Percentiles rank a stretch among this genome's conserved stretches.
These are phyloP conservation scores for Sparassis latifolia DNA, from an alignment of 1,284 basidiomycete genomes.

Conservation along the genomic window DNA sequence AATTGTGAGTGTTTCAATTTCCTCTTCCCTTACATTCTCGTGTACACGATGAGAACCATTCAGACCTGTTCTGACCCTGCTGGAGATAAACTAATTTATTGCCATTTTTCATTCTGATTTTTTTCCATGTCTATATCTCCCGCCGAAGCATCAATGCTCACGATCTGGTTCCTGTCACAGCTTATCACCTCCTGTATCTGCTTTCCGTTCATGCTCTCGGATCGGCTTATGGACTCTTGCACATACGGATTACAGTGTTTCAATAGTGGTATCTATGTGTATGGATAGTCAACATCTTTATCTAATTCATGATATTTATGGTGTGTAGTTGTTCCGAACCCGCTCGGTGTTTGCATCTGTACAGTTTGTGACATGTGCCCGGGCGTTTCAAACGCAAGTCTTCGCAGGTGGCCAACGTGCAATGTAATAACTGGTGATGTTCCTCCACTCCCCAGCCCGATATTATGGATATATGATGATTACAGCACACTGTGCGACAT, in stretches of 20 bases:
- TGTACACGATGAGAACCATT: slow-evolving; percentile 26
- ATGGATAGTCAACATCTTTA: background rate
- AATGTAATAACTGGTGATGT: too few relatives aligned
- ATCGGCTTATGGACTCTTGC: background rate
- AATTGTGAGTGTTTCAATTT: background rate
- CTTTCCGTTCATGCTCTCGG: background rate
- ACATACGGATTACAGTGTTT: background rate
- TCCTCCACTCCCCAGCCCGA: too few relatives aligned
- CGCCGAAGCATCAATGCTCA: background rate
- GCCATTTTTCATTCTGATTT: slow-evolving; percentile 28
- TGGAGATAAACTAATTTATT: slow-evolving; percentile 29
- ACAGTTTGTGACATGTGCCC: too few relatives aligned
- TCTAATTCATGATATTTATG: background rate
- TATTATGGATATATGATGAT: too few relatives aligned
- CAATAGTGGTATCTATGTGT: background rate
- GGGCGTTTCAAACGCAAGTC: too few relatives aligned
- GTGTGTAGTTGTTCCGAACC: too few relatives aligned
- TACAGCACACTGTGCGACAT: too few relatives aligned
- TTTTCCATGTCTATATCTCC: background rate
- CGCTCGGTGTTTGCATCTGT: too few relatives aligned
- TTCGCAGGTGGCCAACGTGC: too few relatives aligned
- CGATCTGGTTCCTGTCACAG: background rate
- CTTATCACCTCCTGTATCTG: background rate
- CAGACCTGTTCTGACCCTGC: slow-evolving; percentile 34
- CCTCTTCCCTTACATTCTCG: background rate